A percentile compares a stretch with the other conserved stretches of the same genome.
These are phyloP conservation scores for Quercus bicolor DNA, from an alignment of 306 rosid genomes.

Conservation along the genomic window DNA sequence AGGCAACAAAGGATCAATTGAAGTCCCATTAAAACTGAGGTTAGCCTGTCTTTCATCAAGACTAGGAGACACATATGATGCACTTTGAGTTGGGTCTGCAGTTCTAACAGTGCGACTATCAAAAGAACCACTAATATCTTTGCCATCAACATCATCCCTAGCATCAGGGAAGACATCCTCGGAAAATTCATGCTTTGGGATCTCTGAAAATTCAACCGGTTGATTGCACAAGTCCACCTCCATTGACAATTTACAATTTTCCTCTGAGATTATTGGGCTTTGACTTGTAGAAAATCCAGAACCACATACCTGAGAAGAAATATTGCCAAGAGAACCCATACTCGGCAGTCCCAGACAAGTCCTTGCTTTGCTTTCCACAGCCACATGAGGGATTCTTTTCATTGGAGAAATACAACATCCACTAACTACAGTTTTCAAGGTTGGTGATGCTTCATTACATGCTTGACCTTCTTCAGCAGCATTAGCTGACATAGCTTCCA, in stretches of 20 bases:
- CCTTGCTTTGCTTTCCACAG: conserved; percentile 30
- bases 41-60: conserved; percentile 30
- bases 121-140: conserved; percentile 26
- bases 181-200: conserved; percentile 30
- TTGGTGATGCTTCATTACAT: conserved; percentile 35
- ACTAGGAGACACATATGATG: conserved; percentile 29
- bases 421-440: conserved; percentile 31
- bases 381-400: conserved; percentile 24
- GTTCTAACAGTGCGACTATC: conserved; percentile 29
- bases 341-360: conserved; percentile 22
- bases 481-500: conserved; percentile 98
- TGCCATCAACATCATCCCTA: conserved; percentile 30
- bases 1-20: conserved; percentile 30
- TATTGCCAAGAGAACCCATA: conserved; percentile 27
- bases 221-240: conserved; percentile 28
- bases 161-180: conserved; percentile 22
- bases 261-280: conserved; percentile 29
- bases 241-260: conserved; percentile 23
- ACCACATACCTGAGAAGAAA: conserved; percentile 29
- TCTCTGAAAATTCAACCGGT: conserved; percentile 28
- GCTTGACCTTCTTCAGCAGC: conserved; percentile 69
- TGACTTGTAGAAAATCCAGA: conserved; percentile 30
- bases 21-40: conserved; percentile 32
- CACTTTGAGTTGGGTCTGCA: conserved; percentile 26
- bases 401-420: conserved; percentile 29